Conservation (phyloP, 2,329 filamentous ascomycete species). For the Hirsutella thompsonii region DNA sequence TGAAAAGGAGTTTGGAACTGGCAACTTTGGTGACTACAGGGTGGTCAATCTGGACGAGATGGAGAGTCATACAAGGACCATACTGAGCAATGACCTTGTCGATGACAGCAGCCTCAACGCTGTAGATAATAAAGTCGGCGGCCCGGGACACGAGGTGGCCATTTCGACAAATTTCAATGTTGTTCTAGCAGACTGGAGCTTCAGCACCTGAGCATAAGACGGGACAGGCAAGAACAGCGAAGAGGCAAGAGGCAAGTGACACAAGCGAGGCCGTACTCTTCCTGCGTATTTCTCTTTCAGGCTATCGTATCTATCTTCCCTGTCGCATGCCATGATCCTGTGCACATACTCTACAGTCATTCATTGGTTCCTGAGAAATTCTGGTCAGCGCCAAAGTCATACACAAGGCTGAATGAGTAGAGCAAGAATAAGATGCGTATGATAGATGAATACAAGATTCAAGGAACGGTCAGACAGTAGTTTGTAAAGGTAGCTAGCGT, state of each 20-base stretch:
- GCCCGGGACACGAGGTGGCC: conserved; percentile 90
- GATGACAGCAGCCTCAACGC: conserved; percentile 87
- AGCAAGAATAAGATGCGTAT: not conserved
- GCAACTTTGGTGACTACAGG: not conserved
- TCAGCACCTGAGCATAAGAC: conserved; percentile 28
- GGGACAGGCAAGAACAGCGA: not conserved
- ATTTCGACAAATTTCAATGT: conserved; percentile 81
- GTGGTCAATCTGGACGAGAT: not conserved
- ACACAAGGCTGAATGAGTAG: not conserved
- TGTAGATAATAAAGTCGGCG: conserved; percentile 99
- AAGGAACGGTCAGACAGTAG: conserved; percentile 60
- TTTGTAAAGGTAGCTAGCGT: conserved; percentile 87
- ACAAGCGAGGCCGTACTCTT: conserved; percentile 51
- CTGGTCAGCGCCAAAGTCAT: not conserved
- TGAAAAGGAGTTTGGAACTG: not conserved
- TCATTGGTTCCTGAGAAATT: conserved; percentile 9
- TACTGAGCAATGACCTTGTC: conserved; percentile 76
- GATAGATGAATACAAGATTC: not conserved
- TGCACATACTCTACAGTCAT: conserved; percentile 8
- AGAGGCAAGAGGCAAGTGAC: conserved; percentile 1
- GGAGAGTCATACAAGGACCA: conserved; percentile 61
- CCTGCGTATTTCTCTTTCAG: conserved; percentile 71
- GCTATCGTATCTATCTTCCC: conserved; percentile 73
- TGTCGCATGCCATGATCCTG: conserved; percentile 93
- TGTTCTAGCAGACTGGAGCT: conserved; percentile 40